Evolutionary conservation across 106 monocot genomes (phyloP), one percentile per base, ranked within the genome.

Genomic region (Iris macrosiphon): DNA sequence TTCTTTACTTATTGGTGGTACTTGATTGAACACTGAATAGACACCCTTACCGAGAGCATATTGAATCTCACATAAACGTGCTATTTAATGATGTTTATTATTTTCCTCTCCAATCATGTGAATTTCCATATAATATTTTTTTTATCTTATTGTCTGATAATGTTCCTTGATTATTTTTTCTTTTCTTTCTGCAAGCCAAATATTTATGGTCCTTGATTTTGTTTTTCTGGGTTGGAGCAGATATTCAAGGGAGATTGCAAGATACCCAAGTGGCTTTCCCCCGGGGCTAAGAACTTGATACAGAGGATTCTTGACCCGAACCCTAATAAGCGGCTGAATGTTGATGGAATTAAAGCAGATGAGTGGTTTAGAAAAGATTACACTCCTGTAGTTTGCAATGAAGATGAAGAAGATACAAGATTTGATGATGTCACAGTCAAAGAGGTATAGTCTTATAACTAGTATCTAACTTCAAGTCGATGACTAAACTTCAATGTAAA

Each of bases 281-380:
- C 38, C 17, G 81, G 80, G 13, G 91, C 91, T 35, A 77, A 59
- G 41, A 81, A 70, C 57, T 32, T 92, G 51, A 65, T 99, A 20
- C 63, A 30, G 52, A 91, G 65, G 44, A 99, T 91, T 64, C 83
- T 99, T 18, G 91, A 99, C 53, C 98, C 98, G 27, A 91, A 81
- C 58, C 87, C 98, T 35, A 68, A 29, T 7, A 81, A 74, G 15
- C 49, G 98, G 39, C 78, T 90, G 63, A 74, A 68, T 40, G 59
- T 87, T 3, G 75, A 72, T 41, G 80, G 68, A 29, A 99, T 91
- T 24, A 91, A 74, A 69, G 83, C 69, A 38, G 77, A 99, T 60
- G 73, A 76, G 5, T 99, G 98, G 98, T 99, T 99, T 52, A 76
- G 61, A 70, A 68, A 84, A 29, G 74, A 76, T 22, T 99, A 99